Base-by-base conservation (phyloP, 345 rosid genomes). In the Euphorbia peplus region DNA sequence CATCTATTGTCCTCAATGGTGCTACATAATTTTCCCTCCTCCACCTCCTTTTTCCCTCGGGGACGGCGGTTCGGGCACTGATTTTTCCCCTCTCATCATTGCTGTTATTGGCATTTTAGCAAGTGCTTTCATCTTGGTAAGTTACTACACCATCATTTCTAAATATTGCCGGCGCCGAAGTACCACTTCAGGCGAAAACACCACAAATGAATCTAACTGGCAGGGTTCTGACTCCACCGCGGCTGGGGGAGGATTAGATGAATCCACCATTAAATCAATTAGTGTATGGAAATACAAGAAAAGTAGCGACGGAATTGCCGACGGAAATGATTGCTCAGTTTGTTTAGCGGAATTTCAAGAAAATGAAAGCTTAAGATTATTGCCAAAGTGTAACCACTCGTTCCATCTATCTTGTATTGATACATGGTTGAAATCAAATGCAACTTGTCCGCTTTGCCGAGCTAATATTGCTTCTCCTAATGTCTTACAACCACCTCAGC, bases 401-500 rank as follows among this genome's bases (percentile, higher is more conserved):
- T 93, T 93, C 69, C 98, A 90, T 71, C 80, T 90, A 8, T 88
- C 89, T 28, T 93, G 97, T 24, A 90, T 90, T 21, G 97, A 93
- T 68, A 76, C 95, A 22, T 93, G 98, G 97, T 73, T 93, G 8
- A 88, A 78, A 66, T 87, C 95, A 52, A 90, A 89, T 73, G 81
- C 97, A 11, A 93, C 78, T 28, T 93, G 98, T 55, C 98, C 97
- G 4, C 93, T 93, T 8, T 93, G 98, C 73, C 95, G 93, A 21
- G 84, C 83, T 26, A 68, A 70, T 69, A 73, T 85, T 37, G 67
- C 75, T 35, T 35, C 80, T 21, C 35, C 70, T 54, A 22, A 4
- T 74, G 56, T 10, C 6, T 32, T 32, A 6, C 37, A 32, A 32
- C 37, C 37, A 32, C 37, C 37, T 3, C 28, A 9, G 8, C 48